These are phyloP conservation scores for Chlamydomonas reinhardtii DNA, from an alignment of 163 green algal species.

Conservation along the genomic window DNA sequence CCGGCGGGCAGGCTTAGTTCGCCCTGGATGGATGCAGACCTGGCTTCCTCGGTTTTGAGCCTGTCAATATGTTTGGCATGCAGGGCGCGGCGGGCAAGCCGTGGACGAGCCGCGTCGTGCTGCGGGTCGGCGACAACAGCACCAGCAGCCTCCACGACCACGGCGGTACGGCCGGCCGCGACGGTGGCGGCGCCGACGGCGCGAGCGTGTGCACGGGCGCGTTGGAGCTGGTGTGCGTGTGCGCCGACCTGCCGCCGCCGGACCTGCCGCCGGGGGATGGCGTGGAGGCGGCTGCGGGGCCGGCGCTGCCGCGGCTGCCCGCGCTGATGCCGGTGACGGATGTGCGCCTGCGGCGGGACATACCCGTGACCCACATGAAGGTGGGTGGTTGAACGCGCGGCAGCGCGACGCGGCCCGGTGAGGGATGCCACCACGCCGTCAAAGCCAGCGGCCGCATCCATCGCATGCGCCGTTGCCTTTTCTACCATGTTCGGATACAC, in stretches of 20 bases:
- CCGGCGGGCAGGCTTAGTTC: no score
- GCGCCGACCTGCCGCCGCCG: constrained; percentile 5
- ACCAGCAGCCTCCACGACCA: no score
- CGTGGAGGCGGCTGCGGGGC: neutral
- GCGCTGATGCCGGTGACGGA: neutral
- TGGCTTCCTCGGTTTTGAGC: neutral
- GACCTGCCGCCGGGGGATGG: no score
- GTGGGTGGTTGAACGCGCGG: neutral
- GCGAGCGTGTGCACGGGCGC: neutral
- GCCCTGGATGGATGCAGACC: no score
- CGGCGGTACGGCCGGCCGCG: neutral
- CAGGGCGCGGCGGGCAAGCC: neutral
- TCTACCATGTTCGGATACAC: no score
- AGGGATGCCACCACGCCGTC: no score
- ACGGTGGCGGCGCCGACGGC: neutral
- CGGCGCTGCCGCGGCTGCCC: constrained; percentile 1
- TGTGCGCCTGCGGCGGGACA: neutral
- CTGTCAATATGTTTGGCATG: neutral
- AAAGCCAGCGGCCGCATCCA: no score
- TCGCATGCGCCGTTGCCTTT: no score
- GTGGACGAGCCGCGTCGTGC: constrained; percentile 10
- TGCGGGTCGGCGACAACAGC: neutral
- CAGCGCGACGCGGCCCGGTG: neutral
- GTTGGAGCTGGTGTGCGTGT: constrained; percentile 18
- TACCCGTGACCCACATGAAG: constrained; percentile 8